Conservation (phyloP, 352 stramenopile genomes). For the Sclerospora graminicola region DNA sequence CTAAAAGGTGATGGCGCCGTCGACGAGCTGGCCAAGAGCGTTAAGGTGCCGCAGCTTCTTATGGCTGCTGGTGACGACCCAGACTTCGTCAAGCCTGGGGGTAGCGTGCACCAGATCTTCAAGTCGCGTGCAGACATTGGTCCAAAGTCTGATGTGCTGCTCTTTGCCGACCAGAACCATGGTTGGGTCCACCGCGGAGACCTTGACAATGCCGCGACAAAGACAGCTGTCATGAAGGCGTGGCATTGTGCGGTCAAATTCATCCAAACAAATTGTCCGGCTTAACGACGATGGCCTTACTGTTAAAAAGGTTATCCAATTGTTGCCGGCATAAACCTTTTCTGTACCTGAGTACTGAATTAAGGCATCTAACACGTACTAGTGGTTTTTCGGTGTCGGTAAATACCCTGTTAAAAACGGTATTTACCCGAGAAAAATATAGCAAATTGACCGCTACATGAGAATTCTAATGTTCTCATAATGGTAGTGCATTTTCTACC, state of each 20-base stretch:
- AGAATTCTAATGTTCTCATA: too few species aligned
- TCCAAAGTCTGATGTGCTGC: slow-evolving; percentile 41
- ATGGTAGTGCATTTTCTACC: too few species aligned
- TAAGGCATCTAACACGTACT: too few species aligned
- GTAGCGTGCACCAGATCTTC: slow-evolving; percentile 68
- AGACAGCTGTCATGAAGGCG: slow-evolving; percentile 49
- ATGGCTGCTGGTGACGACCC: slow-evolving; percentile 59
- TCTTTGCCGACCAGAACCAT: slow-evolving; percentile 67
- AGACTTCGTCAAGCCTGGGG: slow-evolving; percentile 50
- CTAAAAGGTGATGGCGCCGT: slow-evolving; percentile 56
- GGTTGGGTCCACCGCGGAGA: slow-evolving; percentile 81
- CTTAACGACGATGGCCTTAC: neutral
- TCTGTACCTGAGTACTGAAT: too few species aligned
- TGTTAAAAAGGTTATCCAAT: too few species aligned
- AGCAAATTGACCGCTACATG: too few species aligned
- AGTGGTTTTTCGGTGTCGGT: too few species aligned
- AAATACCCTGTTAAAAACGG: too few species aligned
- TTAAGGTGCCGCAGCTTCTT: slow-evolving; percentile 71
- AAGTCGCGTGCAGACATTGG: slow-evolving; percentile 38
- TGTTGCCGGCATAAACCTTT: too few species aligned
- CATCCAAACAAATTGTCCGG: slow-evolving; percentile 42
- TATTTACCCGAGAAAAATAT: too few species aligned
- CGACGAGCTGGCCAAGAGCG: slow-evolving; percentile 54
- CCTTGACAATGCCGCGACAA: slow-evolving; percentile 51
- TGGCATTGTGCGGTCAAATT: slow-evolving; percentile 53